These are phyloP conservation scores for Penicillium psychrofluorescens DNA, from an alignment of 495 filamentous ascomycete species.

Conservation along the genomic window DNA sequence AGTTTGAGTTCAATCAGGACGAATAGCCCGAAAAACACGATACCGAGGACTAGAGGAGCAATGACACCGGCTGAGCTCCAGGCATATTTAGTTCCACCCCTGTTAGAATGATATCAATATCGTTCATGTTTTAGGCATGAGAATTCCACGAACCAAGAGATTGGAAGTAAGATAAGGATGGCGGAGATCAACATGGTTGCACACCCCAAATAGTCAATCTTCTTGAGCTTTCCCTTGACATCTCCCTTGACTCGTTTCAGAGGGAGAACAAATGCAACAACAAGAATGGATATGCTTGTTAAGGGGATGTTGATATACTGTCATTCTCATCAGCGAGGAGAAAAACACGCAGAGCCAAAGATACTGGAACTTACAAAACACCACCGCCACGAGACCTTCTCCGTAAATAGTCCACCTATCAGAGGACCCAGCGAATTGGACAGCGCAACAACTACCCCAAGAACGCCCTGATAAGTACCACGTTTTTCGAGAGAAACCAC, in stretches of 20 bases:
- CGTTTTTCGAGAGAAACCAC: constrained; percentile 32
- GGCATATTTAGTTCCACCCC: constrained; percentile 1
- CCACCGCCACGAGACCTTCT: constrained; percentile 36
- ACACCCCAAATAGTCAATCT: no score
- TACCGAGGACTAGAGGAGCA: constrained; percentile 1
- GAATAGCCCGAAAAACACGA: not conserved
- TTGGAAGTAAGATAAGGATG: no score
- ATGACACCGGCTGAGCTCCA: constrained; percentile 4
- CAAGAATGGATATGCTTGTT: not conserved
- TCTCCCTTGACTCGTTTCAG: no score
- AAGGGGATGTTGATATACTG: not conserved
- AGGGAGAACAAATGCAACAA: not conserved
- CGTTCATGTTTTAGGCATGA: no score
- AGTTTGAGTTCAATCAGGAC: not conserved
- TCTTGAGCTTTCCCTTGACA: no score
- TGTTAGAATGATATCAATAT: no score
- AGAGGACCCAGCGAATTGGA: constrained; percentile 31
- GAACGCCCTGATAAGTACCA: constrained; percentile 34
- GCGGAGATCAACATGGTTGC: no score
- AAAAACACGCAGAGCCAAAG: no score
- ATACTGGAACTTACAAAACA: constrained; percentile 23
- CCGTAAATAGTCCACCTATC: constrained; percentile 35
- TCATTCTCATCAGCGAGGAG: no score
- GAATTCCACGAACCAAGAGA: no score
- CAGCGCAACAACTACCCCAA: constrained; percentile 37